phyloP scores from a whole-genome alignment of 1,284 basidiomycete genomes.

The Thelephora terrestris region DNA sequence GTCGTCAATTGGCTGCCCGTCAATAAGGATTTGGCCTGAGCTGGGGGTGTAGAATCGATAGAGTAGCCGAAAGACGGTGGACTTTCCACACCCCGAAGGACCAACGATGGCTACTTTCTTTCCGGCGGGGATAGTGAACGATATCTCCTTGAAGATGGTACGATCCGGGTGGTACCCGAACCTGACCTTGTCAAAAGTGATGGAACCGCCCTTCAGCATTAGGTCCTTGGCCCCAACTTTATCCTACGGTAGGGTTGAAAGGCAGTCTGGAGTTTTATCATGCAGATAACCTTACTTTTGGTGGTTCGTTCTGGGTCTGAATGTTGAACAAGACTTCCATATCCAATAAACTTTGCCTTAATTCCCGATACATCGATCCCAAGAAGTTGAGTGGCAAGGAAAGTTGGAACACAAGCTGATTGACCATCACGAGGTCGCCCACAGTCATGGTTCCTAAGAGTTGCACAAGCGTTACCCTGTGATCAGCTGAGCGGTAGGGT shows the following conservation, averaged over 20 bases:
- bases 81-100: slow-evolving; percentile 96
- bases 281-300: slow-evolving; percentile 35
- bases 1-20: slow-evolving; percentile 78
- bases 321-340: slow-evolving; percentile 96
- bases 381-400: slow-evolving; percentile 95
- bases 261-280: background rate
- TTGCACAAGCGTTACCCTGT: background rate
- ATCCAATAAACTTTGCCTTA: slow-evolving; percentile 90
- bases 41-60: slow-evolving; percentile 91
- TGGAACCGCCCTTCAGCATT: slow-evolving; percentile 70
- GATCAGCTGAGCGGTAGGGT: background rate
- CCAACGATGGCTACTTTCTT: slow-evolving; percentile 96
- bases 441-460: slow-evolving; percentile 88
- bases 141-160: slow-evolving; percentile 82
- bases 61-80: slow-evolving; percentile 88
- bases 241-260: slow-evolving; percentile 36
- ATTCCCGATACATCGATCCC: slow-evolving; percentile 93
- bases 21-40: slow-evolving; percentile 74
- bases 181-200: slow-evolving; percentile 86
- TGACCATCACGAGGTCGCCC: slow-evolving; percentile 97
- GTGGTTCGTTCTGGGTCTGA: slow-evolving; percentile 72
- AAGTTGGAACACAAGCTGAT: slow-evolving; percentile 97
- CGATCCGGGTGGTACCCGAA: slow-evolving; percentile 89
- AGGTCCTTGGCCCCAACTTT: slow-evolving; percentile 60
- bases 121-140: slow-evolving; percentile 91